Percentiles rank a stretch among this genome's conserved stretches.
These are phyloP conservation scores for Litsea cubeba DNA, from an alignment of 164 flowering plant genomes.

Conservation along the genomic window DNA sequence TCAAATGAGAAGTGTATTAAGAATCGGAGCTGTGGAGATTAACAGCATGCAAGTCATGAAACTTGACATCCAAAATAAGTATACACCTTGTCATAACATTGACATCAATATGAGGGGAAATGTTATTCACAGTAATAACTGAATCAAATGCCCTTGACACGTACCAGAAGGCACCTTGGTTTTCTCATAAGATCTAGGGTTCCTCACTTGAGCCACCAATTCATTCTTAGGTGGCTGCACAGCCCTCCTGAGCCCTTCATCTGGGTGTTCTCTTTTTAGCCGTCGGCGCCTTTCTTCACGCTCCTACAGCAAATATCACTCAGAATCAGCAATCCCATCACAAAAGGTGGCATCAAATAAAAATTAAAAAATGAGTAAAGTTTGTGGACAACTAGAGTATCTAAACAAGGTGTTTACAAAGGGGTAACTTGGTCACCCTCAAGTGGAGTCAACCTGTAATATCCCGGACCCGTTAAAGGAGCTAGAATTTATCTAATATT, in stretches of 20 bases:
- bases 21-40: too few relatives aligned
- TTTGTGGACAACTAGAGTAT: too few relatives aligned
- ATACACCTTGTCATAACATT: too few relatives aligned
- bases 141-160: background rate
- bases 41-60: too few relatives aligned
- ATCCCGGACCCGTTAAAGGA: too few relatives aligned
- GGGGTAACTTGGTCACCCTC: too few relatives aligned
- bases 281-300: conserved; percentile 80
- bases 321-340: conserved; percentile 2
- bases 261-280: conserved; percentile 63
- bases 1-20: too few relatives aligned
- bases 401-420: too few relatives aligned
- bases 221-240: conserved; percentile 37
- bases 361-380: background rate
- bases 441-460: too few relatives aligned
- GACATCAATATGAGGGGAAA: too few relatives aligned
- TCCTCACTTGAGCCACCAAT: conserved; percentile 29
- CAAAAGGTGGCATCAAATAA: background rate
- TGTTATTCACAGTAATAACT: background rate
- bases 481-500: too few relatives aligned
- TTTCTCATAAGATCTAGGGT: conserved; percentile 38
- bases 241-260: conserved; percentile 42
- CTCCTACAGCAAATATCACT: conserved; percentile 44
- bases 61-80: too few relatives aligned
- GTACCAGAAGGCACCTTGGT: conserved; percentile 74